Evolutionary conservation across 163 green algal species (phyloP), one percentile per base, ranked within the genome.

Genomic region (Scenedesmus sp.): DNA sequence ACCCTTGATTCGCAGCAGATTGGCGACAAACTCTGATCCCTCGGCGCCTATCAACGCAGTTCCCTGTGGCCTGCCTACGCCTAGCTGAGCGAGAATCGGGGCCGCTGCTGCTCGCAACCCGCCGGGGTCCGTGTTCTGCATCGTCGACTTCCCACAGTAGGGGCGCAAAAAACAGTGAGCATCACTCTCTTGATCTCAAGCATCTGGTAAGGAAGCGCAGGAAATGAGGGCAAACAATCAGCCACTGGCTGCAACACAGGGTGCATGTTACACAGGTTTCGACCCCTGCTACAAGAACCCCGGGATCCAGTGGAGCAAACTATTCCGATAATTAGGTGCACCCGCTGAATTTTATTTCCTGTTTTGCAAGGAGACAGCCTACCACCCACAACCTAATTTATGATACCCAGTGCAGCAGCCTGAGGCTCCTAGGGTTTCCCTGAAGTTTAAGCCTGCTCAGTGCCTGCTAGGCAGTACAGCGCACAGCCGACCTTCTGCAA

Each of bases 41-140:
- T 93, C 80, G 26, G 79, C 43, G 24, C 90, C 90, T 88, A 92
- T 96, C 79, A 61, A 86, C 90, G 51, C 83, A 86, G 33, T 85
- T 20, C 85, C 59, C 40, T 87, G 80, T 94, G 87, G 87, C 70
- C 3, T 26, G n/a, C 70, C 68, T 33, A 90, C 83, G 0, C 56
- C 56, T 56, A 80, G 81, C 81, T 85, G 83, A 16, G 87, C 76
- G 37, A 83, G 44, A 16, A 51, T 76, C 24, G 78, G 56, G 42
- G 79, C 61, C 65, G 46, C 91, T 44, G 89, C 89, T 42, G 84
- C 86, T 44, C 78, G 33, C 6, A n/a, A 22, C 9, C 46, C 59
- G 70, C 79, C 43, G 13, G 65, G 65, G 73, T 53, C 44, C 30
- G 35, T 30, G 30, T 0, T 42, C 30, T 59, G 80, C 20, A 88